These are phyloP conservation scores for Penicillium diatomitis DNA, from an alignment of 495 filamentous ascomycete species.

Conservation along the genomic window DNA sequence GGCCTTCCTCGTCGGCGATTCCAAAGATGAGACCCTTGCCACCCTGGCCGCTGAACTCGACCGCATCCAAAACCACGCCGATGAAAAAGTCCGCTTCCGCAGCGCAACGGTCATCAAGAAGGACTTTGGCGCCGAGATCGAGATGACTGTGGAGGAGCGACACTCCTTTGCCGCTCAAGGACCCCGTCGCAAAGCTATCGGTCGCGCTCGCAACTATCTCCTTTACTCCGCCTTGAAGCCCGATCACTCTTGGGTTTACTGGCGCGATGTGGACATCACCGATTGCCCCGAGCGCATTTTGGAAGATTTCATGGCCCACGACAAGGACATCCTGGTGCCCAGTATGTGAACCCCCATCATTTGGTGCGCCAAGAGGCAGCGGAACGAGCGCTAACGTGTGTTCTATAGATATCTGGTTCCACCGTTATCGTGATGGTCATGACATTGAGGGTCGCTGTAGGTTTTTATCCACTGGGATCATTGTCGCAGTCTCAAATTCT, in stretches of 20 bases:
- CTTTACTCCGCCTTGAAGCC: constrained; percentile 76
- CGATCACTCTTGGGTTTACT: constrained; percentile 97
- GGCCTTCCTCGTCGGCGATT: constrained; percentile 88
- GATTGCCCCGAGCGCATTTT: constrained; percentile 82
- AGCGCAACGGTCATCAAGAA: constrained; percentile 80
- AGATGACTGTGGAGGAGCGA: constrained; percentile 69
- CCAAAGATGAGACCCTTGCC: constrained; percentile 79
- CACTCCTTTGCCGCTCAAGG: constrained; percentile 85
- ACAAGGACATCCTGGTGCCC: constrained; percentile 86
- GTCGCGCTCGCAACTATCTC: constrained; percentile 82
- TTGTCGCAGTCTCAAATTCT: not conserved
- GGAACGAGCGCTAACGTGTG: constrained; percentile 14
- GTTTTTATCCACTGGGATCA: constrained; percentile 17
- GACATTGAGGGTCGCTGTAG: constrained; percentile 94
- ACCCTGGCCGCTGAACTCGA: constrained; percentile 72
- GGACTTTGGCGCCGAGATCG: constrained; percentile 64
- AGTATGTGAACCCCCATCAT: constrained; percentile 50
- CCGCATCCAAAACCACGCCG: constrained; percentile 74
- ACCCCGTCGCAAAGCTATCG: constrained; percentile 84
- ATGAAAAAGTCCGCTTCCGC: constrained; percentile 65
- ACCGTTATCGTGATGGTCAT: constrained; percentile 69
- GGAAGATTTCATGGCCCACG: constrained; percentile 91
- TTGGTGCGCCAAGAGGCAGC: not conserved
- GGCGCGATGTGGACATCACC: constrained; percentile 93
- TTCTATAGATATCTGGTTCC: constrained; percentile 87